Conservation (phyloP, 179 eudicot genomes). For the Camellia oleifera region DNA sequence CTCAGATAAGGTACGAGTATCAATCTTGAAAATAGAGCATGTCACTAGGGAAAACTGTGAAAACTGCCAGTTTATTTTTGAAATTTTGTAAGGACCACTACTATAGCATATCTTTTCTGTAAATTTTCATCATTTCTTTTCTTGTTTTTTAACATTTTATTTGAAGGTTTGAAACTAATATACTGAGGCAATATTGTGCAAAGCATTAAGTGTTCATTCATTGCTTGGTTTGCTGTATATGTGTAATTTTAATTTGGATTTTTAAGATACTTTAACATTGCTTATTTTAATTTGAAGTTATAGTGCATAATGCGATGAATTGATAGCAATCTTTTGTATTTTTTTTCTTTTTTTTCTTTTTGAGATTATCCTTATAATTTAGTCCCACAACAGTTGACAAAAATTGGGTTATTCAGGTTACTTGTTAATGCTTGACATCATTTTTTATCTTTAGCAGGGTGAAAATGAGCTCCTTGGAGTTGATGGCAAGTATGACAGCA, state of each 20-base stretch:
- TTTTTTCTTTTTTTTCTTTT: neutral
- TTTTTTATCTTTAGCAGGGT: conserved; percentile 39
- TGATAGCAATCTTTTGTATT: neutral
- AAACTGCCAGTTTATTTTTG: neutral
- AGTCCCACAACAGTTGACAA: neutral
- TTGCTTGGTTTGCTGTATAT: neutral
- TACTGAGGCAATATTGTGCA: neutral
- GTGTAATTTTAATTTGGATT: neutral
- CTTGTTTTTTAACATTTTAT: neutral
- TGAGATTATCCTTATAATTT: neutral
- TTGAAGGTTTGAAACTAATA: neutral
- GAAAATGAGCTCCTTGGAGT: conserved; percentile 46
- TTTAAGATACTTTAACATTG: neutral
- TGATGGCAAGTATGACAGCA: conserved; percentile 42
- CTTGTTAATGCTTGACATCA: neutral
- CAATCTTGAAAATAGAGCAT: conserved; percentile 8
- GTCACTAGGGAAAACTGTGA: neutral
- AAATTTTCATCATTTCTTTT: neutral
- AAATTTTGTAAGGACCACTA: neutral
- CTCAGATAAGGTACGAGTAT: conserved; percentile 59
- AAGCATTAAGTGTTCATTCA: neutral
- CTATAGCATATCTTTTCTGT: neutral
- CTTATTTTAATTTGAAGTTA: neutral
- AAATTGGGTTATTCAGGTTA: neutral
- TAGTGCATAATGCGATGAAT: neutral